phyloP scores from a whole-genome alignment of 75 land plant genomes.

The Selaginella moellendorffii region DNA sequence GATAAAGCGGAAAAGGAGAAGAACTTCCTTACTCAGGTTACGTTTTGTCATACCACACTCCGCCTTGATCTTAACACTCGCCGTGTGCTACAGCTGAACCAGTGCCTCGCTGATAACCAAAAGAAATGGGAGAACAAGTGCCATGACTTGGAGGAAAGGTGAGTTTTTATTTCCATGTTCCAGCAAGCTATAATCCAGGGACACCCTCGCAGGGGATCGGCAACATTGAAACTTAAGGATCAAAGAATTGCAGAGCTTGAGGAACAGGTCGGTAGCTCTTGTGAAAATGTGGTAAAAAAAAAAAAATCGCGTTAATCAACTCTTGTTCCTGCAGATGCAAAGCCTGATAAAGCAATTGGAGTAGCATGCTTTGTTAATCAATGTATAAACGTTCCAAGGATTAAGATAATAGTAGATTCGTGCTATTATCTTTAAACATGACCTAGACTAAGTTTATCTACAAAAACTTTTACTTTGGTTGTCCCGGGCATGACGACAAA shows the following conservation, averaged over 20 bases:
- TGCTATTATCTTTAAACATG: too few species aligned
- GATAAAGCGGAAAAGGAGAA: background rate
- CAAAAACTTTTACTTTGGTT: too few species aligned
- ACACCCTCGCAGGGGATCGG: background rate
- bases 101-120: background rate
- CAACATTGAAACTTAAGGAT: background rate
- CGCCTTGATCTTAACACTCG: too few species aligned
- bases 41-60: background rate
- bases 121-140: background rate
- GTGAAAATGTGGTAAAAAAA: background rate
- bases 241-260: background rate
- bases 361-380: too few species aligned
- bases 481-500: too few species aligned
- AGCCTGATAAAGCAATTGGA: background rate
- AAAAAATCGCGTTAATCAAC: background rate
- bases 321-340: background rate
- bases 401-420: too few species aligned
- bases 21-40: conserved; percentile 3
- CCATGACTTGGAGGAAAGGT: conserved; percentile 5
- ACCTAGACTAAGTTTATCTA: too few species aligned
- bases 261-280: background rate
- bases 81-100: conserved; percentile 5
- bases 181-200: background rate
- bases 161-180: background rate
- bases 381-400: too few species aligned